Evolutionary conservation across 805 yeast species (phyloP), one percentile per base, ranked within the genome.

Genomic region (Myxozyma udenii): DNA sequence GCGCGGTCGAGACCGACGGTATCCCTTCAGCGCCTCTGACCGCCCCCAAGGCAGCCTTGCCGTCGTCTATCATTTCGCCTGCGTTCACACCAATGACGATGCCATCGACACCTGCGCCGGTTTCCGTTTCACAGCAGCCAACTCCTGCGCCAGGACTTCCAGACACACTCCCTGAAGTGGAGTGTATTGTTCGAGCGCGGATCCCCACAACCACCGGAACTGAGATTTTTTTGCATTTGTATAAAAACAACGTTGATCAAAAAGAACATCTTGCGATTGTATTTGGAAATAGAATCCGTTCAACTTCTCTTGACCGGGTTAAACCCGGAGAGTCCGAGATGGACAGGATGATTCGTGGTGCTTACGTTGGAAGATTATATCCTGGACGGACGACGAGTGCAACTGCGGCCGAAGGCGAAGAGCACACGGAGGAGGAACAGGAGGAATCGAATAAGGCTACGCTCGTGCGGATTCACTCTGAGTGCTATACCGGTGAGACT

Each of bases 311-410:
- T 45, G 93, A 80, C 70, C 76, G 71, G 41, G 71, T 71, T 45
- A 72, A 87, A 47, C 71, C 71, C 0, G 79, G 80, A 41, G 98
- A 93, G 58, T 75, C 95, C 0, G 97, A 89, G 68, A 84, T 80
- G 62, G 97, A 88, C 66, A 71, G 98, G 61, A 93, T 93, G 97
- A 89, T 95, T n/a, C 78, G 98, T 61, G 99, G 99, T 24, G 98
- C 98, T 0, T 93, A 93, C 62, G 80, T 87, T 28, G 99, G 99
- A 4, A 82, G 81, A 63, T 72, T 93, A 47, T 82, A 80, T 61
- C 98, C 98, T 3, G 98, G 98, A 2, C 77, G 98, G 60, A 68
- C 68, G 26, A 64, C 71, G 2, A 95, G 79, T 70, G 19, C 65
- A 56, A 49, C 40, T 12, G 57, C 44, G 11, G 41, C 19, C 11